phyloP scores from a whole-genome alignment of 1,139 yeast genomes.

The Yamadazyma epiphylla region DNA sequence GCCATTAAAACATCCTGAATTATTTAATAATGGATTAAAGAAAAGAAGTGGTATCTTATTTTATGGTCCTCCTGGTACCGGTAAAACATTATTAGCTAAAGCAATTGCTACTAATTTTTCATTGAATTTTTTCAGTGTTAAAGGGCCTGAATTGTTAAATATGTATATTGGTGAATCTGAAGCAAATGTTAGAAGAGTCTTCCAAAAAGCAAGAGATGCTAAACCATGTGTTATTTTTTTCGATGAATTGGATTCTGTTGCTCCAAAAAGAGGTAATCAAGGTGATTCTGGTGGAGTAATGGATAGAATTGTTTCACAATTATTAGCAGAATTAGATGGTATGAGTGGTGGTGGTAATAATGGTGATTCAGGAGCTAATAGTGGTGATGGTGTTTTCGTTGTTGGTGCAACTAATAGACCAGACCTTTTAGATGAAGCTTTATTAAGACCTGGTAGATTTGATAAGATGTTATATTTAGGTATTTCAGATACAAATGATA shows the following conservation, averaged over 20 bases:
- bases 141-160: conserved; percentile 91
- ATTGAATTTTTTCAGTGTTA: conserved; percentile 88
- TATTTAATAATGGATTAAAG: conserved; percentile 83
- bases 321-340: conserved; percentile 91
- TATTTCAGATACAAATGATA: conserved; percentile 84
- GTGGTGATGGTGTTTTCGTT: conserved; percentile 91
- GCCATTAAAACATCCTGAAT: conserved; percentile 91
- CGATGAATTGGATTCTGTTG: conserved; percentile 96
- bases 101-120: conserved; percentile 96
- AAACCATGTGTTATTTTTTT: conserved; percentile 96
- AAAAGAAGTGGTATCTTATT: conserved; percentile 91
- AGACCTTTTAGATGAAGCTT: conserved; percentile 88
- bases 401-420: conserved; percentile 98
- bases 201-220: conserved; percentile 92
- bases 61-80: conserved; percentile 98
- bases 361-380: conserved; percentile 9
- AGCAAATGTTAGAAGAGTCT: conserved; percentile 91
- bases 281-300: conserved; percentile 98
- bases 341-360: conserved; percentile 60
- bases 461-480: conserved; percentile 94
- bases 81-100: conserved; percentile 90
- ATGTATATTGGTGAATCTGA: conserved; percentile 99
- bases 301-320: conserved; percentile 96
- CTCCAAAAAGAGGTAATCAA: conserved; percentile 96
- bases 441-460: conserved; percentile 91